Base-by-base conservation (phyloP, 2,329 filamentous ascomycete species). In the Stachybotrys echinatus region DNA sequence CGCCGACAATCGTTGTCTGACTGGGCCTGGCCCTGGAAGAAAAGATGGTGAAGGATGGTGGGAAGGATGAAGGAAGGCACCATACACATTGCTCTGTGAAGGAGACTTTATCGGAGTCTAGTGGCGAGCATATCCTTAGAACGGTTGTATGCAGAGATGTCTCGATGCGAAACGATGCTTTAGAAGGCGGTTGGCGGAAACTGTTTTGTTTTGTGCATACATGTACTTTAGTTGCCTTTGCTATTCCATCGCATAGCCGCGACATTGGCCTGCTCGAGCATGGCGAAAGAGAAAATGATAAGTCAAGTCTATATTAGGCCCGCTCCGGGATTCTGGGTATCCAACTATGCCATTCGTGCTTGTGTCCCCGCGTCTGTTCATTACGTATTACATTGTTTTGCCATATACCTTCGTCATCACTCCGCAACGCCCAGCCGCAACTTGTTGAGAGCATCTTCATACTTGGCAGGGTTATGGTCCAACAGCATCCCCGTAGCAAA, bases 401-500 rank as follows among this genome's bases (percentile, higher is more conserved):
- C n/a, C n/a, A n/a, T 7, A 18, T 40, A 7, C 6, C 17, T 3
- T 40, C 17, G 38, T 40, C 17, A 45, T 52, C 43, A 51, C 43
- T 66, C 65, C 47, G 70, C 66, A 19, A 81, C 73, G 0, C 78
- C 79, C 10, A 73, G 55, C 18, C 69, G 67, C 62, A 91, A 69
- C 52, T 81, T 80, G 50, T 81, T 79, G 57, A 92, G 66, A 51
- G 81, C 83, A 52, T 81, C 78, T 65, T 91, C 88, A 61, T 92
- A 92, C 55, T 83, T 75, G 22, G 81, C 85, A 3, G 88, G 88
- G 55, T 81, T 89, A 62, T 92, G 88, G 63, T 92, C 88, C 52
- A 81, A 76, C 66, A 92, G 71, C 85, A 90, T 89, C 44, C 84
- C 83, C 21, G 83, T 80, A 5, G 83, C 85, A 62, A 92, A 90